Conservation (phyloP, 768 basidiomycete genomes). For the Lactifluus pinguis region DNA sequence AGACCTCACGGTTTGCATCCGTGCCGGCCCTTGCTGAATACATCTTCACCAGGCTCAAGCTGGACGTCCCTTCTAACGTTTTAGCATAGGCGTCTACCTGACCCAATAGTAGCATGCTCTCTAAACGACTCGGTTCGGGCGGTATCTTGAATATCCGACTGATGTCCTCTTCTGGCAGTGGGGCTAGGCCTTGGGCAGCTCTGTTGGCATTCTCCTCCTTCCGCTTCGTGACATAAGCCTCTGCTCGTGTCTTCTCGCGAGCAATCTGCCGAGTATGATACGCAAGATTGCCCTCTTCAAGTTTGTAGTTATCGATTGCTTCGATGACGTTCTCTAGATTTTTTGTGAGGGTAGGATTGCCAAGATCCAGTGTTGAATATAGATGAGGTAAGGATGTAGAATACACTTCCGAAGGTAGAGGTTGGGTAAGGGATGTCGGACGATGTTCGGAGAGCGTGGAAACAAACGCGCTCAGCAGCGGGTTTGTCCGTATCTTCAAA, state of each 20-base stretch:
- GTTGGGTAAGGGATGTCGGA: constrained; percentile 31
- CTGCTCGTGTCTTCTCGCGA: constrained; percentile 72
- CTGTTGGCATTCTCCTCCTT: constrained; percentile 81
- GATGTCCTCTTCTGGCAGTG: constrained; percentile 83
- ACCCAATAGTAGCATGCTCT: constrained; percentile 77
- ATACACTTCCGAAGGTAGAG: constrained; percentile 27
- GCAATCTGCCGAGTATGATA: constrained; percentile 84
- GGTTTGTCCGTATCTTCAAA: constrained; percentile 73
- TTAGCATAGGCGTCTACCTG: constrained; percentile 83
- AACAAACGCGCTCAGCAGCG: constrained; percentile 73
- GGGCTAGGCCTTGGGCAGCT: constrained; percentile 72
- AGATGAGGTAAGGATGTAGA: constrained; percentile 43
- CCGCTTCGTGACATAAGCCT: constrained; percentile 71
- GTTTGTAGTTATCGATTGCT: constrained; percentile 75
- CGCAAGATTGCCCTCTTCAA: constrained; percentile 87
- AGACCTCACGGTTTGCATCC: constrained; percentile 16
- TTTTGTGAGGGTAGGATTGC: constrained; percentile 56
- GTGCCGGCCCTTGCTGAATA: constrained; percentile 49
- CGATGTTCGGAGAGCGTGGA: constrained; percentile 45
- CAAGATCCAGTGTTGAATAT: constrained; percentile 63
- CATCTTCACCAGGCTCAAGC: constrained; percentile 71
- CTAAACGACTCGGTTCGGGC: constrained; percentile 78
- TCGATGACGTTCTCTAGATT: constrained; percentile 83
- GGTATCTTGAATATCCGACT: constrained; percentile 82
- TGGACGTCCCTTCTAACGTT: constrained; percentile 57